These are phyloP conservation scores for Eremothecium cymbalariae DNA, from an alignment of 1,139 yeast species.

Conservation along the genomic window DNA sequence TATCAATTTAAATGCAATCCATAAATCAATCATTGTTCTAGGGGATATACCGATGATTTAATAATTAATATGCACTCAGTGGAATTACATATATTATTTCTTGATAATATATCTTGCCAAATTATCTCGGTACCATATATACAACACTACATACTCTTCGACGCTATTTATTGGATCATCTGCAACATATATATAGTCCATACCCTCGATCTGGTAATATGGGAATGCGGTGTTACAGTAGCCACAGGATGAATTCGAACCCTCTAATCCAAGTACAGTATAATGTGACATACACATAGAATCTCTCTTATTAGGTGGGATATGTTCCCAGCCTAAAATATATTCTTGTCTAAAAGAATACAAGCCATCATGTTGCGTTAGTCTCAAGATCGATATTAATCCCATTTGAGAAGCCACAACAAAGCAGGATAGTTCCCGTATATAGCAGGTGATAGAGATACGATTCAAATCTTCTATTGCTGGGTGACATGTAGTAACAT, in stretches of 20 bases:
- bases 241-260: background rate
- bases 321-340: conserved; percentile 1
- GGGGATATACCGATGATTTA: too few relatives aligned
- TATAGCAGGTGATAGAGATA: conserved; percentile 40
- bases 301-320: conserved; percentile 3
- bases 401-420: conserved; percentile 50
- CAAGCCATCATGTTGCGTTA: conserved; percentile 47
- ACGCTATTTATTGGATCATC: conserved; percentile 3
- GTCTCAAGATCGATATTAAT: conserved; percentile 41
- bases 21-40: too few relatives aligned
- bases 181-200: background rate
- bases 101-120: background rate
- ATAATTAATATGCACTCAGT: too few relatives aligned
- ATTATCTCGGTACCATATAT: background rate
- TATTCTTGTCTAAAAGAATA: conserved; percentile 32
- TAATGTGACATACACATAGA: conserved; percentile 3
- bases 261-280: background rate
- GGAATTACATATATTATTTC: background rate
- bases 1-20: too few relatives aligned
- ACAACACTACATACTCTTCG: conserved; percentile 1
- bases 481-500: conserved; percentile 30
- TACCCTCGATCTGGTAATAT: conserved; percentile 1
- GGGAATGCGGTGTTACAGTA: conserved; percentile 4
- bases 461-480: conserved; percentile 37
- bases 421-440: conserved; percentile 47